phyloP scores from a whole-genome alignment of 768 basidiomycete species.

The Candolleomyces eurysporus region DNA sequence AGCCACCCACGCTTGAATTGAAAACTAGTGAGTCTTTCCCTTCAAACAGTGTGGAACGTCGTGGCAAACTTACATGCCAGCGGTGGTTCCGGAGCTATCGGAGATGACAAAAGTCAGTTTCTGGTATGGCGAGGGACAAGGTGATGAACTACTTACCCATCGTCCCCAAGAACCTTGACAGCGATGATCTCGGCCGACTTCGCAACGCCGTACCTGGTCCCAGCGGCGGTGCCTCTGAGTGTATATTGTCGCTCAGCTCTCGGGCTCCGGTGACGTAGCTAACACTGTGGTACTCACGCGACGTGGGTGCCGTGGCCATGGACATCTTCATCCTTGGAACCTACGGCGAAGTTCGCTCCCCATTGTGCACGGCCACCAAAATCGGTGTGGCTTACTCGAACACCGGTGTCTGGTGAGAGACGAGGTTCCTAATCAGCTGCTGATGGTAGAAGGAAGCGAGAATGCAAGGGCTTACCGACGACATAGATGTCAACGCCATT shows the following conservation, averaged over 20 bases:
- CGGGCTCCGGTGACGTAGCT: too few species aligned
- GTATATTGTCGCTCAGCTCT: too few species aligned
- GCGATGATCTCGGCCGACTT: slow-evolving; percentile 26
- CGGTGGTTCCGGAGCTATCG: slow-evolving; percentile 15
- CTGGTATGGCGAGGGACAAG: too few species aligned
- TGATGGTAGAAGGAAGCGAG: neutral
- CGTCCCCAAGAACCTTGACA: neutral
- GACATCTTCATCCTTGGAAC: too few species aligned
- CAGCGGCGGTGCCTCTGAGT: slow-evolving; percentile 26
- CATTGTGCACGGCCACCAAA: too few species aligned
- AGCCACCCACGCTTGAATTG: too few species aligned
- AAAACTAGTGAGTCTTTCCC: too few species aligned
- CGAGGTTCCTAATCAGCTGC: too few species aligned
- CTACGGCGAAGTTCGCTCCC: too few species aligned
- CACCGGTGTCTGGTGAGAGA: slow-evolving; percentile 20
- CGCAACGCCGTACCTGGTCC: slow-evolving; percentile 22
- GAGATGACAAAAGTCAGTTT: neutral
- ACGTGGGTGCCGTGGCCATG: slow-evolving; percentile 38
- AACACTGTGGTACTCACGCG: slow-evolving; percentile 23
- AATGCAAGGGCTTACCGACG: slow-evolving; percentile 20
- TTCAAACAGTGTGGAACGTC: too few species aligned
- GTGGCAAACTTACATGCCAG: slow-evolving; percentile 18
- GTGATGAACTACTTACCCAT: slow-evolving; percentile 11
- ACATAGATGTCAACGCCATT: slow-evolving; percentile 37
- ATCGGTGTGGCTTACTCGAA: neutral